A percentile compares a stretch with the other conserved stretches of the same genome.
Evolutionary conservation across 2,329 filamentous ascomycete species (phyloP).

Genomic region (Botrytis deweyae): DNA sequence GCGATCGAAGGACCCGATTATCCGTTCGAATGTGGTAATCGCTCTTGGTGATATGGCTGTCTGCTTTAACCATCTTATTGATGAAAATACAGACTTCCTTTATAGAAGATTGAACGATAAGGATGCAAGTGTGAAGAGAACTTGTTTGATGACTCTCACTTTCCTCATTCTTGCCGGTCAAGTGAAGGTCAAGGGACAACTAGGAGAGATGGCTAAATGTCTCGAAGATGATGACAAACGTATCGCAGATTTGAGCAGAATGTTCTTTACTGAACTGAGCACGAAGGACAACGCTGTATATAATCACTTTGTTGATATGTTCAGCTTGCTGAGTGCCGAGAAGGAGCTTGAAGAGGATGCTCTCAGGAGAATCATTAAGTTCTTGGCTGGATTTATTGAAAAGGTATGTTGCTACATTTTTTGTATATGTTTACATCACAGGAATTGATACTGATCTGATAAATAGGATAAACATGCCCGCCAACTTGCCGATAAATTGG

Average conservation of each 20-base stretch:
- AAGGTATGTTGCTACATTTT: conserved; percentile 62
- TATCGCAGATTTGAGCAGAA: conserved; percentile 88
- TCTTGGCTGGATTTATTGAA: conserved; percentile 92
- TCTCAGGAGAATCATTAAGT: conserved; percentile 83
- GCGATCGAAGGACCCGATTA: conserved; percentile 85
- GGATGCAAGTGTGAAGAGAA: conserved; percentile 89
- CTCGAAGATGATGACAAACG: conserved; percentile 93
- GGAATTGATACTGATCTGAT: conserved; percentile 27
- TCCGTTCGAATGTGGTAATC: conserved; percentile 93
- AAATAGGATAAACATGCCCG: conserved; percentile 91
- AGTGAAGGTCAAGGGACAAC: conserved; percentile 98
- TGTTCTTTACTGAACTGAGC: conserved; percentile 98
- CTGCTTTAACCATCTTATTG: conserved; percentile 98
- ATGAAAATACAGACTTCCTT: conserved; percentile 97
- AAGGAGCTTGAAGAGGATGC: conserved; percentile 78
- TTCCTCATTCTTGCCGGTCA: conserved; percentile 96
- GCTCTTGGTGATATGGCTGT: conserved; percentile 98
- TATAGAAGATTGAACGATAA: conserved; percentile 89
- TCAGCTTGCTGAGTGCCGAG: conserved; percentile 84
- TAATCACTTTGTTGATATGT: conserved; percentile 99
- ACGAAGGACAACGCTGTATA: conserved; percentile 99
- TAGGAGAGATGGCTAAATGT: conserved; percentile 99
- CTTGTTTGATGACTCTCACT: conserved; percentile 96
- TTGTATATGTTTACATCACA: background rate
- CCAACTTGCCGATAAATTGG: conserved; percentile 88